Percentiles rank a stretch among this genome's conserved stretches.
These are phyloP conservation scores for Termitomyces sp. DNA, from an alignment of 768 basidiomycete species.

Conservation along the genomic window DNA sequence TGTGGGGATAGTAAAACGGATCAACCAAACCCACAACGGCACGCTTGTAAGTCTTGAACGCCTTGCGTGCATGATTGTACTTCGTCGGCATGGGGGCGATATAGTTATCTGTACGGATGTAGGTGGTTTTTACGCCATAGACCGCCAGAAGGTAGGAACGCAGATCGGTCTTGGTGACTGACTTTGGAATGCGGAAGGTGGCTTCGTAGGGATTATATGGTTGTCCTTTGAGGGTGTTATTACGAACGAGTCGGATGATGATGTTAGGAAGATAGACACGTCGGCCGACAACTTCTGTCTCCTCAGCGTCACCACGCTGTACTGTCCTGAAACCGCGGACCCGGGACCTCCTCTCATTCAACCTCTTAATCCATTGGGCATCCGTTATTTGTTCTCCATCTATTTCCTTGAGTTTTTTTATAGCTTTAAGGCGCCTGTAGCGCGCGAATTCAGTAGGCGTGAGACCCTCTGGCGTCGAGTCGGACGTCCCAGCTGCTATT, in stretches of 20 bases:
- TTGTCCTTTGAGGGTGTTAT: slow-evolving; percentile 67
- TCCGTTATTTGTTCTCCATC: slow-evolving; percentile 37
- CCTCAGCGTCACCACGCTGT: slow-evolving; percentile 28
- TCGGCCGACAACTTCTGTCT: slow-evolving; percentile 64
- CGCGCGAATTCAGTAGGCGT: slow-evolving; percentile 61
- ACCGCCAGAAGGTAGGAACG: slow-evolving; percentile 77
- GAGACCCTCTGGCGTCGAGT: slow-evolving; percentile 49
- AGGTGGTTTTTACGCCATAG: slow-evolving; percentile 88
- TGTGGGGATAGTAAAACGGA: slow-evolving; percentile 90
- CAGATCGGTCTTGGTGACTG: slow-evolving; percentile 88
- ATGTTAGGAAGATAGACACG: slow-evolving; percentile 89
- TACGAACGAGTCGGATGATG: slow-evolving; percentile 77
- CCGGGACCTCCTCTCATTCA: slow-evolving; percentile 55
- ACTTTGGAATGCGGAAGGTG: slow-evolving; percentile 87
- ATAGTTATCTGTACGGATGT: slow-evolving; percentile 94
- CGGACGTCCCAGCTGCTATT: slow-evolving; percentile 28
- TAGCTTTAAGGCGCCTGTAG: slow-evolving; percentile 52
- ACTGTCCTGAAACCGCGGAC: slow-evolving; percentile 57
- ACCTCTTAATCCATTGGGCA: slow-evolving; percentile 50
- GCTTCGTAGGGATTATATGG: slow-evolving; percentile 94
- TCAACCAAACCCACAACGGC: slow-evolving; percentile 88
- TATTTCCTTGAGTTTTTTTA: slow-evolving; percentile 37
- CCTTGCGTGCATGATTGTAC: slow-evolving; percentile 24
- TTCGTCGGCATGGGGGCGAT: slow-evolving; percentile 43
- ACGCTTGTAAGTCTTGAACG: slow-evolving; percentile 74